Percentiles rank a stretch among this genome's conserved stretches.
Evolutionary conservation across 2,329 filamentous ascomycete species (phyloP).

Genomic region (Aspergillus sp.): DNA sequence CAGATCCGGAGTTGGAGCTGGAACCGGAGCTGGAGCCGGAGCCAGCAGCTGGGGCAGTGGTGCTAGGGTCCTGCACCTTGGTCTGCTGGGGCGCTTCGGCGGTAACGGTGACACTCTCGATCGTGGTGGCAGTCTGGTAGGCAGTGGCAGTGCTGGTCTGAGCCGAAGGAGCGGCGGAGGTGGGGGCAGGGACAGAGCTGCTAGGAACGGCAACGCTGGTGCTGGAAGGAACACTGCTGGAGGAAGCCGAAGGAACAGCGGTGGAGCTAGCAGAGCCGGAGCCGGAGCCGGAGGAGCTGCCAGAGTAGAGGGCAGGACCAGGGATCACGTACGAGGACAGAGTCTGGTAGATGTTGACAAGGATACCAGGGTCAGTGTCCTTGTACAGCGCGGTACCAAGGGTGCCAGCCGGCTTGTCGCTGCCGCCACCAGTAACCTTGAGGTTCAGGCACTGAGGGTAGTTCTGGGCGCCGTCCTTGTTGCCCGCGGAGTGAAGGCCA

Average conservation of each 20-base stretch:
- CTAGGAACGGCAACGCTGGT: conserved; percentile 5
- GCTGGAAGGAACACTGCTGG: conserved; percentile 7
- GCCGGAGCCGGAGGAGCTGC: conserved; percentile 19
- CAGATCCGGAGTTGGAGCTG: conserved; percentile 3
- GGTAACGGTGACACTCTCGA: conserved; percentile 22
- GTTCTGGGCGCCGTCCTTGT: conserved; percentile 50
- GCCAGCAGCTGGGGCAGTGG: conserved; percentile 3
- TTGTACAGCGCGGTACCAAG: conserved; percentile 57
- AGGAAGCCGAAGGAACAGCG: conserved; percentile 6
- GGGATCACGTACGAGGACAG: conserved; percentile 50
- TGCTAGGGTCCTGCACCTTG: conserved; percentile 17
- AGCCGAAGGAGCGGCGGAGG: conserved; percentile 13
- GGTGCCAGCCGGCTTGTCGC: conserved; percentile 46
- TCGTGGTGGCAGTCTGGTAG: conserved; percentile 21
- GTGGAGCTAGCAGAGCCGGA: conserved; percentile 12
- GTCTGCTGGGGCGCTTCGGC: conserved; percentile 21
- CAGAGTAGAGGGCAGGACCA: conserved; percentile 43
- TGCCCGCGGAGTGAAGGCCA: conserved; percentile 48
- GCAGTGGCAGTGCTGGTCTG: conserved; percentile 20
- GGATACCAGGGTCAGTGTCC: conserved; percentile 55
- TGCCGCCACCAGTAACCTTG: conserved; percentile 56
- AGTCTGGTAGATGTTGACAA: conserved; percentile 57
- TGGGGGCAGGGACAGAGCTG: conserved; percentile 11
- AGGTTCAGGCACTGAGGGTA: conserved; percentile 61
- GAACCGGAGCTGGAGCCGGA: conserved; percentile 9